Conservation (phyloP, 1,284 basidiomycete species). For the Boletus smithii region DNA sequence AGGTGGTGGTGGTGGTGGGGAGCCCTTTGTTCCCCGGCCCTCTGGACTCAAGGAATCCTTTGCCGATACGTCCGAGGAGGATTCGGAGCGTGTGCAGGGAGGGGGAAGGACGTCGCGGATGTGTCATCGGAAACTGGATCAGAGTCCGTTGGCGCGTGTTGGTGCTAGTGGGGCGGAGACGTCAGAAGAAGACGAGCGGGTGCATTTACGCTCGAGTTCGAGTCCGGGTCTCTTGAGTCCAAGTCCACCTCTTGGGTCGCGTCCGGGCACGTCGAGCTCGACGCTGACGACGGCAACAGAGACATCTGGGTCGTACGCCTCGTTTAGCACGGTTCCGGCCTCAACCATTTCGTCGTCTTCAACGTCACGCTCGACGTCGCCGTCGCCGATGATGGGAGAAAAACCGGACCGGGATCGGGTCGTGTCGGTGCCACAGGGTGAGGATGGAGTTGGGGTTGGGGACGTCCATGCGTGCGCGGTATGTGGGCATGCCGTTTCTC, state of each 20-base stretch:
- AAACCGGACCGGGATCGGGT: not conserved
- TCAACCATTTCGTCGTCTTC: slow-evolving; percentile 16
- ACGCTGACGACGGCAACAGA: slow-evolving; percentile 22
- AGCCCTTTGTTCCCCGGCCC: slow-evolving; percentile 14
- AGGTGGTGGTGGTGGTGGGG: not conserved
- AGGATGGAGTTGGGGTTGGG: not conserved
- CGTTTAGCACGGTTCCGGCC: slow-evolving; percentile 23
- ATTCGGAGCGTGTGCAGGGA: slow-evolving; percentile 4
- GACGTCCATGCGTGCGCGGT: slow-evolving; percentile 8
- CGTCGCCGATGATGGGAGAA: slow-evolving; percentile 9
- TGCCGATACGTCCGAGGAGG: slow-evolving; percentile 22
- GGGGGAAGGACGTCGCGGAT: not conserved
- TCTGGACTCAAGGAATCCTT: slow-evolving; percentile 24
- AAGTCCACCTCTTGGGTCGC: slow-evolving; percentile 6
- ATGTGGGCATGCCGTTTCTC: slow-evolving; percentile 20
- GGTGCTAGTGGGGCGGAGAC: slow-evolving; percentile 1
- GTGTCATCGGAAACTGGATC: slow-evolving; percentile 11
- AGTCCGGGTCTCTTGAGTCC: not conserved
- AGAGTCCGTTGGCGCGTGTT: slow-evolving; percentile 10
- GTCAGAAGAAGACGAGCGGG: slow-evolving; percentile 13
- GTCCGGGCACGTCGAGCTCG: slow-evolving; percentile 23
- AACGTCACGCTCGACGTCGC: slow-evolving; percentile 15
- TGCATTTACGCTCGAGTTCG: not conserved
- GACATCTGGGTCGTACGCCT: slow-evolving; percentile 23
- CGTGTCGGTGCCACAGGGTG: not conserved